A percentile compares a stretch with the other conserved stretches of the same genome.
Evolutionary conservation across 108 stramenopile species (phyloP).

Genomic region (Nitzschia sp.): DNA sequence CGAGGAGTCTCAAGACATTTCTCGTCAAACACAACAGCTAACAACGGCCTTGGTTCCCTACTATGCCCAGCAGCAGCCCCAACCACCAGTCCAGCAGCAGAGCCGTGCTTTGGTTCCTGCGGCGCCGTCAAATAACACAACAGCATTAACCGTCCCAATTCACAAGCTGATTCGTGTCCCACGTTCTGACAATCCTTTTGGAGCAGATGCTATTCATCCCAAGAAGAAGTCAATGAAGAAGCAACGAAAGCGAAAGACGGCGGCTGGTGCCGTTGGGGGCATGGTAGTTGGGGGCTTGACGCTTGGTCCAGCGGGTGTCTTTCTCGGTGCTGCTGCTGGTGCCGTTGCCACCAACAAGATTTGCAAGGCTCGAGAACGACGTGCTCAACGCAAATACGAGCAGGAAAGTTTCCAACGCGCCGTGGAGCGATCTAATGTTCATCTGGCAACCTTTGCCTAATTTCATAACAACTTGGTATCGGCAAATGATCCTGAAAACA

Average conservation of each 20-base stretch:
- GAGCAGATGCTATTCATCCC: constrained; percentile 12
- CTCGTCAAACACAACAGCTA: not conserved
- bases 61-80: not conserved
- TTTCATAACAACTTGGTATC: no score
- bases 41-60: constrained; percentile 1
- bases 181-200: constrained; percentile 6
- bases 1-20: not conserved
- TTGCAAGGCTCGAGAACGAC: constrained; percentile 26
- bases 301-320: constrained; percentile 32
- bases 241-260: constrained; percentile 26
- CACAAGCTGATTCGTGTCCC: constrained; percentile 3
- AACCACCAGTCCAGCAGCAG: not conserved
- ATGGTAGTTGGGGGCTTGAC: constrained; percentile 27
- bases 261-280: constrained; percentile 29
- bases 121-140: not conserved
- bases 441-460: constrained; percentile 19
- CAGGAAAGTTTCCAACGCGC: constrained; percentile 14
- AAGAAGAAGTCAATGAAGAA: constrained; percentile 28
- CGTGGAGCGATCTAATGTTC: constrained; percentile 8
- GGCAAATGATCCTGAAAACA: no score
- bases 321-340: constrained; percentile 27
- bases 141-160: not conserved
- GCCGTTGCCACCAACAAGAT: constrained; percentile 25
- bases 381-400: constrained; percentile 28
- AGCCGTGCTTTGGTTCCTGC: not conserved